Conservation (phyloP, 305 asterid genomes). For the Fraxinus latifolia region DNA sequence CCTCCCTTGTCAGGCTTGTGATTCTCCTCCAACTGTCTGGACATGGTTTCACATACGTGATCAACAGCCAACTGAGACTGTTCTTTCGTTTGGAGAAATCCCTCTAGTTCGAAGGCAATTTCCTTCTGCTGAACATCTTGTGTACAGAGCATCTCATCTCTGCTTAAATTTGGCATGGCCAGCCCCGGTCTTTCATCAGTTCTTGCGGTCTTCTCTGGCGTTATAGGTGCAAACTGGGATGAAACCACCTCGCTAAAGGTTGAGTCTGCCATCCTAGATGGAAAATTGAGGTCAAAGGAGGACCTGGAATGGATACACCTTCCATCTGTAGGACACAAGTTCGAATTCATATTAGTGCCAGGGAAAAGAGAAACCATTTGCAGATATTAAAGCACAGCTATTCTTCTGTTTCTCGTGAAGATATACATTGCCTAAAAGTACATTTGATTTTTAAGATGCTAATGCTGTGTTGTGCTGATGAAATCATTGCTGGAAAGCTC, state of each 20-base stretch:
- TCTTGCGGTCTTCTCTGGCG: slow-evolving; percentile 53
- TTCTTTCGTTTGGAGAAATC: slow-evolving; percentile 28
- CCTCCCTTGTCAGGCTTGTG: slow-evolving; percentile 73
- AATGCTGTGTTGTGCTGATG: background rate
- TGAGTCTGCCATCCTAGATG: slow-evolving; percentile 42
- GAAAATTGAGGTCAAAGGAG: slow-evolving; percentile 52
- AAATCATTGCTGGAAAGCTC: slow-evolving; percentile 4
- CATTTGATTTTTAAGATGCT: background rate
- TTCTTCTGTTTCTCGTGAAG: background rate
- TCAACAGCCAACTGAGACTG: slow-evolving; percentile 33
- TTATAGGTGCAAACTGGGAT: slow-evolving; percentile 55
- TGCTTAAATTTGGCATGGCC: slow-evolving; percentile 24
- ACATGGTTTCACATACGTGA: slow-evolving; percentile 30
- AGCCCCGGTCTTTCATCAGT: slow-evolving; percentile 28
- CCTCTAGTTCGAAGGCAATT: slow-evolving; percentile 27
- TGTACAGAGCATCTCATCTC: slow-evolving; percentile 23
- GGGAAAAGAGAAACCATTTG: slow-evolving; percentile 17
- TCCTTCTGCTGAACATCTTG: slow-evolving; percentile 27
- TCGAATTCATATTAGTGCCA: slow-evolving; percentile 26
- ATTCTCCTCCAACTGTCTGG: slow-evolving; percentile 53
- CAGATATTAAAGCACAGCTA: background rate
- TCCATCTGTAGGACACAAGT: slow-evolving; percentile 43
- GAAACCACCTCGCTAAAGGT: slow-evolving; percentile 31
- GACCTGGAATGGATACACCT: slow-evolving; percentile 34
- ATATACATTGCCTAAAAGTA: background rate